phyloP scores from a whole-genome alignment of 257 asterid genomes.

The Salvia miltiorrhiza region DNA sequence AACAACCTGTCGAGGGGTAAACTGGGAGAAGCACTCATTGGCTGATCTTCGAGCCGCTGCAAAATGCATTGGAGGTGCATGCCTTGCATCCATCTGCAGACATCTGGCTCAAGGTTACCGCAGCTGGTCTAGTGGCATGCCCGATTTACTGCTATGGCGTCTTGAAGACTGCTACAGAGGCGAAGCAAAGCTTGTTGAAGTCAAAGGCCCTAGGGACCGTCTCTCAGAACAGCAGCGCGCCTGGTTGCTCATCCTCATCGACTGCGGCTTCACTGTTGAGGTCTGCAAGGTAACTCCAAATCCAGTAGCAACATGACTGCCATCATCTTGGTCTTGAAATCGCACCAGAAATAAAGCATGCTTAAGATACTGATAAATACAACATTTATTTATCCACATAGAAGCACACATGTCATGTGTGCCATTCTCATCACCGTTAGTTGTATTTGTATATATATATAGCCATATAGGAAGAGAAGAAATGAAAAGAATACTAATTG shows the following conservation, averaged over 20 bases:
- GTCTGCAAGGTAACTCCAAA: conserved; percentile 79
- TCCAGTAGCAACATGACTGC: conserved; percentile 13
- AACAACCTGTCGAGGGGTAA: conserved; percentile 80
- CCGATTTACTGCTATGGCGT: conserved; percentile 91
- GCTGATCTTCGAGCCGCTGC: conserved; percentile 71
- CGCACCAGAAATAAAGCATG: background rate
- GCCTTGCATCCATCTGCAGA: conserved; percentile 72
- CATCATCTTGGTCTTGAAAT: background rate
- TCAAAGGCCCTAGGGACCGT: conserved; percentile 88
- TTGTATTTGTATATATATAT: no score
- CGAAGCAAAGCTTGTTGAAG: conserved; percentile 96
- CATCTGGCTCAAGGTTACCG: conserved; percentile 88
- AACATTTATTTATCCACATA: background rate
- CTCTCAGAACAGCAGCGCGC: conserved; percentile 98
- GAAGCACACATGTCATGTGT: no score
- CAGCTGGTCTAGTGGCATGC: conserved; percentile 99
- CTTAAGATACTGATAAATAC: background rate
- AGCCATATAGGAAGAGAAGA: no score
- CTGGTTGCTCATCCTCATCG: conserved; percentile 78
- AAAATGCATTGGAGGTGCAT: conserved; percentile 74
- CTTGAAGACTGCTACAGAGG: conserved; percentile 66
- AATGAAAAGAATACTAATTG: no score
- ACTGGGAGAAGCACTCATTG: conserved; percentile 80
- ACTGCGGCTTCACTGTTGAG: conserved; percentile 79
- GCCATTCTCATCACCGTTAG: no score